These are phyloP conservation scores for sweet orange (Citrus sinensis) DNA, from an alignment of 345 rosid species.

Conservation along the genomic window DVS_A1.0 CM039163.1:7005501-7006000, in stretches of 20 bases:
- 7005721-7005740: slow-evolving; percentile 28
- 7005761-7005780: not conserved
- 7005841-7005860: slow-evolving; percentile 6
- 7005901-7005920: not conserved
- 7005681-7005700: slow-evolving; percentile 11
- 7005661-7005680: slow-evolving; percentile 1
- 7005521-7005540: slow-evolving; percentile 23
- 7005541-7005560: slow-evolving; percentile 17
- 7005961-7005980: slow-evolving; percentile 1
- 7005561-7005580: slow-evolving; percentile 19
- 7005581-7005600: slow-evolving; percentile 19
- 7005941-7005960: not conserved
- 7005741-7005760: slow-evolving; percentile 17
- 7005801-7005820: not conserved
- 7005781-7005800: slow-evolving; percentile 18
- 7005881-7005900: slow-evolving; percentile 22
- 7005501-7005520: slow-evolving; percentile 5
- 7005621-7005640: slow-evolving; percentile 18
- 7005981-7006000: not conserved
- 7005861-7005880: not conserved
- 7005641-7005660: slow-evolving; percentile 2
- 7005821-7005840: slow-evolving; percentile 27
- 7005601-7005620: slow-evolving; percentile 5
- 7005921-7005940: not conserved
- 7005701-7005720: slow-evolving; percentile 42